Conservation (phyloP, 192 early-diverging fungal species). For the Coemansia nantahalensis region DNA sequence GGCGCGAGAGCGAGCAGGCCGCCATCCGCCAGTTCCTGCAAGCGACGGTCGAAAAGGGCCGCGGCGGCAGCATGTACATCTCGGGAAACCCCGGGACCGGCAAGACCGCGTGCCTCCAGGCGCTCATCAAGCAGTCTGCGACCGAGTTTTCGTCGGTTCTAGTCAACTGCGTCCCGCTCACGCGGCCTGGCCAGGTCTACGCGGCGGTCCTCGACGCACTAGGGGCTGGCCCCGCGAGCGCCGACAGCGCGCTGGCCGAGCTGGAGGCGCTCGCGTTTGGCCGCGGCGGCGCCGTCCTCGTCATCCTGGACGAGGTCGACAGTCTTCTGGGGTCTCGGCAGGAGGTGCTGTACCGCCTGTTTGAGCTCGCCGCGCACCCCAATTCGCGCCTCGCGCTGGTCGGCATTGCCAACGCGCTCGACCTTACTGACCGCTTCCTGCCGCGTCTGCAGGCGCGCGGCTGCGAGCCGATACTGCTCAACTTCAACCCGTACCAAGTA, state of each 20-base stretch:
- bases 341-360: conserved; percentile 85
- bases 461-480: conserved; percentile 76
- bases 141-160: conserved; percentile 47
- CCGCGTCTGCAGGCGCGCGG: conserved; percentile 81
- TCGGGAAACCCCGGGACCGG: conserved; percentile 93
- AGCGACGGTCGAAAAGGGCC: conserved; percentile 26
- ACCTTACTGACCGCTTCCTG: conserved; percentile 84
- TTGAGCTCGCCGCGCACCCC: conserved; percentile 60
- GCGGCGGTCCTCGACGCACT: conserved; percentile 61
- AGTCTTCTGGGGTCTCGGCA: conserved; percentile 76
- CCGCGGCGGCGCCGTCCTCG: conserved; percentile 52
- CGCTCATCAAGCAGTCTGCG: conserved; percentile 54
- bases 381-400: conserved; percentile 71
- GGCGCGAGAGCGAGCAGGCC: conserved; percentile 38
- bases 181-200: conserved; percentile 68
- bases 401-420: conserved; percentile 93
- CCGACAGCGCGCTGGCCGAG: conserved; percentile 50
- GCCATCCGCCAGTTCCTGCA: conserved; percentile 35
- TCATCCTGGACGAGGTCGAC: conserved; percentile 94
- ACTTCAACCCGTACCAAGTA: conserved; percentile 87
- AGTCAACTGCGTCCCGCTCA: conserved; percentile 87
- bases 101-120: conserved; percentile 80
- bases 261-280: conserved; percentile 58
- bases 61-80: conserved; percentile 73
- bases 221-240: conserved; percentile 6